Base-by-base conservation (phyloP, 495 filamentous ascomycete species). In the Venustampulla echinocandica region DNA sequence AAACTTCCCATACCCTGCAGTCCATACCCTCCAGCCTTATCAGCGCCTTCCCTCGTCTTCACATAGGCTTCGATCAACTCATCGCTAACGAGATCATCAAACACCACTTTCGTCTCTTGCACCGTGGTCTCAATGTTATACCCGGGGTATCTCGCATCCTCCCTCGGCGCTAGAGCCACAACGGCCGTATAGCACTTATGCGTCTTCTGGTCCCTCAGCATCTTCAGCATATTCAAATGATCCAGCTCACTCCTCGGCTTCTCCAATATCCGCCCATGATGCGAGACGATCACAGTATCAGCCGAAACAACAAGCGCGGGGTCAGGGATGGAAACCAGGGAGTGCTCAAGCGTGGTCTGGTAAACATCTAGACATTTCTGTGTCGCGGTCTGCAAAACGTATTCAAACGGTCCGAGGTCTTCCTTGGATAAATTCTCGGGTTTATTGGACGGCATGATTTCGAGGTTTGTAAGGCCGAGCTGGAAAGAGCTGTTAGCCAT, bases 1-100 rank as follows among this genome's bases (percentile, higher is more conserved):
- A 73, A 61, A 1, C 80, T 76, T n/a, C 87, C 92, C 2, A 90
- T 60, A 2, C 90, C 90, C 64, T 98, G 92, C 34, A 97, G 70
- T 9, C 87, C 93, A 66, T 98, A 98, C 0, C 92, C 93, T 1
- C 92, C 92, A 0, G 92, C 93, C 72, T 97, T 98, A 65, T 98
- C 92, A 19, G 73, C 87, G 1, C 93, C 92, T 68, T 98, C 93
- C 33, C 93, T 71, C 25, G 90, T 97, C 49, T 70, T 70, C 46
- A 98, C 89, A 70, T 98, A 98, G 20, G 80, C 76, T 61, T 84
- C 62, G 23, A 98, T 78, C 65, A 95, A 57, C 19, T 94, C 90
- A 63, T 96, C 87, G 47, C 77, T 79, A 21, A 84, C 81, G 35
- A 70, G 72, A 40, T 65, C 68, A 62, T 81, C 82, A 67, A 98